These are phyloP conservation scores for Ceratocystis papillata DNA, from an alignment of 2,329 filamentous ascomycete species.

Conservation along the genomic window DNA sequence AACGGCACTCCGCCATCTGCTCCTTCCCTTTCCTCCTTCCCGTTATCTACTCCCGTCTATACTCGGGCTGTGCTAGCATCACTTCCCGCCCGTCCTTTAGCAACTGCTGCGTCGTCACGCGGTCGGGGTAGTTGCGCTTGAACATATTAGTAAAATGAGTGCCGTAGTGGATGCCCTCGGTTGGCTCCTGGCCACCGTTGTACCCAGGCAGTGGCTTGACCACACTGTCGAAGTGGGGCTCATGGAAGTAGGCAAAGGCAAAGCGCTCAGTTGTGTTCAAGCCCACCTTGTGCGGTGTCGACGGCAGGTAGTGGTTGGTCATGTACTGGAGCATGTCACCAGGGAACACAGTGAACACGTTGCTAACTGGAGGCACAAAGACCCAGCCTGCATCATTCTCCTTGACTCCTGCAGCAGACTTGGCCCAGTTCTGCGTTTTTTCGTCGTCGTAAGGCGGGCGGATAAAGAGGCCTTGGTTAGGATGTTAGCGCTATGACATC, in stretches of 20 bases:
- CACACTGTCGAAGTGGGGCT: slow-evolving; percentile 40
- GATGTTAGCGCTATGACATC: slow-evolving; percentile 26
- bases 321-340: slow-evolving; percentile 45
- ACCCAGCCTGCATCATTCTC: slow-evolving; percentile 40
- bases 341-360: slow-evolving; percentile 41
- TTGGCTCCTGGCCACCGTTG: slow-evolving; percentile 29
- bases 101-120: slow-evolving; percentile 36
- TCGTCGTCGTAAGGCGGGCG: slow-evolving; percentile 36
- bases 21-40: neutral
- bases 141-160: slow-evolving; percentile 44
- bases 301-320: slow-evolving; percentile 37
- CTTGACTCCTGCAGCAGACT: slow-evolving; percentile 36
- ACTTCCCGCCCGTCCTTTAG: slow-evolving; percentile 30
- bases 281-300: slow-evolving; percentile 42
- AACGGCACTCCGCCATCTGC: too few species aligned
- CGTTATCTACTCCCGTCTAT: slow-evolving; percentile 26
- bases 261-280: slow-evolving; percentile 40
- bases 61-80: slow-evolving; percentile 27
- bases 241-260: slow-evolving; percentile 43
- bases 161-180: slow-evolving; percentile 40
- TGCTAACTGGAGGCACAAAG: slow-evolving; percentile 37
- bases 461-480: slow-evolving; percentile 33
- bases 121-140: slow-evolving; percentile 40
- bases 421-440: slow-evolving; percentile 37
- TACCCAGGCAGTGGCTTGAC: slow-evolving; percentile 36